Conservation (phyloP, 1,284 basidiomycete species). For the Pseudomicrostroma phylloplanum region DNA sequence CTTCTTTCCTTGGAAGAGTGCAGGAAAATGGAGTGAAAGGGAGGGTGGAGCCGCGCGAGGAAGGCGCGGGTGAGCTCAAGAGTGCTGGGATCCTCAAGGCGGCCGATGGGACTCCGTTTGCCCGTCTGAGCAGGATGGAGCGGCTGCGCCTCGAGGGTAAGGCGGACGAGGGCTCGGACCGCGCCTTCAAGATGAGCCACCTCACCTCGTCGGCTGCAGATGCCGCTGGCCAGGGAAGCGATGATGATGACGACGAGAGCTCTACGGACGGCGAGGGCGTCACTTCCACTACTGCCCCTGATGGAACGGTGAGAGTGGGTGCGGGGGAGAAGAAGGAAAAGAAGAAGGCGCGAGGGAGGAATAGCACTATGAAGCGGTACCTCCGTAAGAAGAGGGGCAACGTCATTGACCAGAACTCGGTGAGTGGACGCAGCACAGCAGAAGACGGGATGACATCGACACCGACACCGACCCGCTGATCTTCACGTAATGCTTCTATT, state of each 20-base stretch:
- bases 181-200: not conserved
- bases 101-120: conserved; percentile 41
- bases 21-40: conserved; percentile 54
- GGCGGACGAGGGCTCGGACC: conserved; percentile 16
- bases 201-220: conserved; percentile 4
- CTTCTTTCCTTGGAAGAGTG: conserved; percentile 59
- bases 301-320: conserved; percentile 3
- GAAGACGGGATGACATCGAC: too few relatives aligned
- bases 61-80: conserved; percentile 54
- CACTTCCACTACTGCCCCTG: not conserved
- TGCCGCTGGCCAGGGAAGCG: conserved; percentile 6
- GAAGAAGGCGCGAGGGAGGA: conserved; percentile 41
- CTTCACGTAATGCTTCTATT: too few relatives aligned
- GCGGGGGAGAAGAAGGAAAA: conserved; percentile 35
- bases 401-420: conserved; percentile 40
- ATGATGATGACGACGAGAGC: conserved; percentile 13
- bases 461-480: too few relatives aligned
- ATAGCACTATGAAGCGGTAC: conserved; percentile 40
- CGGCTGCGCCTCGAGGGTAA: conserved; percentile 33
- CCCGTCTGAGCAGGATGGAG: conserved; percentile 37
- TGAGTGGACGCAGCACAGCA: not conserved
- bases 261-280: conserved; percentile 13
- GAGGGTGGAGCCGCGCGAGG: conserved; percentile 53
- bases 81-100: conserved; percentile 14
- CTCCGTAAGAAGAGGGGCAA: conserved; percentile 45